Percentiles rank a stretch among this genome's conserved stretches.
Conservation (phyloP, 805 yeast genomes). For the Scheffersomyces amazonensis region DNA sequence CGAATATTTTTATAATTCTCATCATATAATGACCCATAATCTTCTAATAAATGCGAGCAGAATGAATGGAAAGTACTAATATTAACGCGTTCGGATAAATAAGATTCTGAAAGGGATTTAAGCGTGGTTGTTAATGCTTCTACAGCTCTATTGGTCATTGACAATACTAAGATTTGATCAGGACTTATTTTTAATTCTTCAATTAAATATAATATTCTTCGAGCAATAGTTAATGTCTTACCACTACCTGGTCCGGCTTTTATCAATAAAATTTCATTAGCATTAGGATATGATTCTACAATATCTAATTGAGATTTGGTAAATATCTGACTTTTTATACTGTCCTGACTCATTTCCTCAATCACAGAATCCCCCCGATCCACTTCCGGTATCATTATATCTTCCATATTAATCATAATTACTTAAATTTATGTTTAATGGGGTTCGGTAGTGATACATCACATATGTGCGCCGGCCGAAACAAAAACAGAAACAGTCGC, state of each 20-base stretch:
- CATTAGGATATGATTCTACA: conserved; percentile 38
- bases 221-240: conserved; percentile 58
- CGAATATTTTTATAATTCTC: conserved; percentile 12
- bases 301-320: conserved; percentile 42
- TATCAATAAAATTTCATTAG: conserved; percentile 45
- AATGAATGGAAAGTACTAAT: conserved; percentile 65
- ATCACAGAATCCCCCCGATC: too few relatives aligned
- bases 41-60: conserved; percentile 48
- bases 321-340: too few relatives aligned
- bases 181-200: conserved; percentile 39
- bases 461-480: too few relatives aligned
- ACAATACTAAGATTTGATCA: conserved; percentile 54
- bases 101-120: conserved; percentile 29
- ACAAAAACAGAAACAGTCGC: too few relatives aligned
- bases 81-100: conserved; percentile 29
- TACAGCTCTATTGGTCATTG: conserved; percentile 71
- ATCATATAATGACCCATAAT: conserved; percentile 20
- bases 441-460: too few relatives aligned
- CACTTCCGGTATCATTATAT: too few relatives aligned
- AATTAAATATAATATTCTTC: conserved; percentile 50
- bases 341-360: too few relatives aligned
- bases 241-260: conserved; percentile 78
- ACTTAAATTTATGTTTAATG: too few relatives aligned
- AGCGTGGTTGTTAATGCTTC: conserved; percentile 39
- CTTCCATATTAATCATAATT: too few relatives aligned